Evolutionary conservation across 495 filamentous ascomycete genomes (phyloP), one percentile per base, ranked within the genome.

Genomic region (Pyronema omphalodes): DNA sequence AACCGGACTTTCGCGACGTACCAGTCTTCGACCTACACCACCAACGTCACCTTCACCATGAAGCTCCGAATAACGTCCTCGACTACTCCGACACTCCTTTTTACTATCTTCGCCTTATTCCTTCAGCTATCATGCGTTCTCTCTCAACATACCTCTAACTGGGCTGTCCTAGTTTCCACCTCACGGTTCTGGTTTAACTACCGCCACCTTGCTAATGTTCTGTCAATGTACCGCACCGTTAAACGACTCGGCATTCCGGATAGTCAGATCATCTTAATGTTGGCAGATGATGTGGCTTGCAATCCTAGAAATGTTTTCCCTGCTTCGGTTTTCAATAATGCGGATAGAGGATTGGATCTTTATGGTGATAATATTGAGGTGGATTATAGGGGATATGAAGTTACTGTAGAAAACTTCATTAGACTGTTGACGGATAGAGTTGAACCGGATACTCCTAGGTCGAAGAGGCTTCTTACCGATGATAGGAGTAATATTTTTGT

Each of bases 181-280:
- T 96, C 93, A 7, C 83, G 91, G 54, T 98, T 98, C 73, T 98
- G 91, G 91, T 98, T 98, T 78, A 98, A 98, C 71, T 98, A 98
- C 71, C 84, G 91, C 41, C 91, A 98, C 65, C 80, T 98, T 37
- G 89, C 93, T 64, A 98, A 98, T 73, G 88, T 94, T 49, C 81
- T 98, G 49, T 95, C 91, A 49, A 78, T 98, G 50, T 98, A 98
- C 73, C 86, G 91, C 61, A 96, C 93, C 60, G 91, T 98, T 53
- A 98, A 98, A 71, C 84, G 91, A 15, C 81, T 98, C 40, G 91
- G 91, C 48, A 98, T 98, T 60, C 91, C 91, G 45, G 91, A 98
- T 68, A 94, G 87, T 15, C 93, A 98, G 65, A 98, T 98, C 68
- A 95, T 98, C 67, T 80, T 98, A 55, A 96, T 98, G 91, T 80